Evolutionary conservation across 495 filamentous ascomycete species (phyloP), one percentile per base, ranked within the genome.

Genomic region (Talaromyces trachyspermus): DNA sequence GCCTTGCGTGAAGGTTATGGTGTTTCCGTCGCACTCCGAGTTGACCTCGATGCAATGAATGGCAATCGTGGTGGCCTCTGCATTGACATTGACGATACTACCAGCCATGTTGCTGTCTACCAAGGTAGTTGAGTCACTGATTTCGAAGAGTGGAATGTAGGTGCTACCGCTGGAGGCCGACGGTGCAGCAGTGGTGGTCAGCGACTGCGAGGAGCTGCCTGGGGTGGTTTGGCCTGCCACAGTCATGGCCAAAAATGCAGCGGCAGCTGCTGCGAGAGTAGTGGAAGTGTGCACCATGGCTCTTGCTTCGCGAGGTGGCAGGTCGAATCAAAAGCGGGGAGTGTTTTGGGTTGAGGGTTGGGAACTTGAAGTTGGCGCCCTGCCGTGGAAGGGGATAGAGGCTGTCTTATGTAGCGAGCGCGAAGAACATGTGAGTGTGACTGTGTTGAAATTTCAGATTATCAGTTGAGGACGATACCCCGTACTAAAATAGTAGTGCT

Each of bases 11-110:
- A 43, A 35, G 29, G 44, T 29, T 12, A 20, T 14, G 14, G 32
- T 10, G 39, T 42, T 24, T 23, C 39, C 7, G 26, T 42, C 14
- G 4, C 39, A 26, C 39, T 25, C 6, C 39, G 23, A 15, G 39
- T 26, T 11, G 9, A 7, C 11, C 15, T 42, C n/a, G 11, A 3
- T 27, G 29, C 53, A 55, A 15, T 46, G 27, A 2, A 55, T 14
- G 18, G 49, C 53, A 7, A 49, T 22, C 18, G 49, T 51, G 24
- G 53, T 55, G 23, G 49, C 45, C 0, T 37, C 25, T 27, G 39
- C 25, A 26, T 49, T 43, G 22, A 12, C 53, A 10, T 17, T 45
- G 26, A 55, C 35, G 49, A 55, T 27, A 33, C 53, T 55, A n/a
- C 44, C 53, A 15, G 22, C 30, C 6, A 55, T 14, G 25, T 17